Percentiles rank a stretch among this genome's conserved stretches.
phyloP scores from a whole-genome alignment of 2,329 filamentous ascomycete genomes.

The Didymella segeticola region DNA sequence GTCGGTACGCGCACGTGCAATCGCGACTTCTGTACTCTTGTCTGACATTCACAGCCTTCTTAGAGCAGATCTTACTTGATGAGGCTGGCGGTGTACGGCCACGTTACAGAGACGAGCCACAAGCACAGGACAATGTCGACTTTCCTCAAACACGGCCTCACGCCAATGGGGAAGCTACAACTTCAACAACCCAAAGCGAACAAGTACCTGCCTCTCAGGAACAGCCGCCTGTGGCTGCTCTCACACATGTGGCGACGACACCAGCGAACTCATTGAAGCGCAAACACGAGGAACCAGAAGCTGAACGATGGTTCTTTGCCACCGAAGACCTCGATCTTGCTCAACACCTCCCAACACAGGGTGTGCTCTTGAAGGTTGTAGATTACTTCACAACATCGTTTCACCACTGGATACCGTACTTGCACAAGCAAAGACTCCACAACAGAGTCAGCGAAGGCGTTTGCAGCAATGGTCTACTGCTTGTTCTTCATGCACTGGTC shows the following conservation, averaged over 20 bases:
- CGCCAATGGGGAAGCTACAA: not conserved
- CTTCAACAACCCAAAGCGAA: not conserved
- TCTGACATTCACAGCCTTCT: constrained; percentile 33
- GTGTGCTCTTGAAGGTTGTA: constrained; percentile 33
- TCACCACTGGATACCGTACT: constrained; percentile 46
- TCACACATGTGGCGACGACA: not conserved
- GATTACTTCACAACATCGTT: constrained; percentile 43
- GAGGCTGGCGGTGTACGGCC: constrained; percentile 32
- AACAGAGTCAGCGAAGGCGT: constrained; percentile 27
- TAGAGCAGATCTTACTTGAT: constrained; percentile 42
- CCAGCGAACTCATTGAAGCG: constrained; percentile 32
- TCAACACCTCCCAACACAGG: constrained; percentile 36
- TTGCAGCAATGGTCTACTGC: constrained; percentile 23
- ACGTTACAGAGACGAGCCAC: constrained; percentile 24
- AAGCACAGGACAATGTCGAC: not conserved
- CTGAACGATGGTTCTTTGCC: constrained; percentile 26
- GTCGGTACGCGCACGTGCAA: constrained; percentile 29
- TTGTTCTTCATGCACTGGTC: constrained; percentile 41
- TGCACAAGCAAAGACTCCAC: constrained; percentile 41
- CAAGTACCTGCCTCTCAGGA: not conserved
- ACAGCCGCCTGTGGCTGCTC: not conserved
- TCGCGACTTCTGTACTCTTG: not conserved
- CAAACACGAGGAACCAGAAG: constrained; percentile 25
- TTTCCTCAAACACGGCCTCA: not conserved
- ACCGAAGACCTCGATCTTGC: constrained; percentile 32